Conservation (phyloP, 2,329 filamentous ascomycete genomes). For the Cladosporium cucumerinum region DNA sequence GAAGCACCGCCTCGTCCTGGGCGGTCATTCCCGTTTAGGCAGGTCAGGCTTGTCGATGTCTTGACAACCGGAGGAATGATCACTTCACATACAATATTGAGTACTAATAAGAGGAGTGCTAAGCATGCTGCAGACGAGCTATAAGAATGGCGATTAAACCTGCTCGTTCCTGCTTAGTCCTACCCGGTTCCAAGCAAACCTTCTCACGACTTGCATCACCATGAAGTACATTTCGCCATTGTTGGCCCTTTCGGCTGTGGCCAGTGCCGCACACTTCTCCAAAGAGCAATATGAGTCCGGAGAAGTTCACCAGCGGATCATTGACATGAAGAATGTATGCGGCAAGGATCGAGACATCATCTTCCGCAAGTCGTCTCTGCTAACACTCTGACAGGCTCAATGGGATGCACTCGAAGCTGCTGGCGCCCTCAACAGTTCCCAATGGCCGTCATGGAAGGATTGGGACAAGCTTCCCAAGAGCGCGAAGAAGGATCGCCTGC, state of each 20-base stretch:
- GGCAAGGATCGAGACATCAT: not conserved
- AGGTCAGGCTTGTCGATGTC: slow-evolving; percentile 10
- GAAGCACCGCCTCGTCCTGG: slow-evolving; percentile 5
- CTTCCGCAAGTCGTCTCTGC: not conserved
- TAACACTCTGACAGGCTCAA: slow-evolving; percentile 17
- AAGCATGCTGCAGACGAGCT: not conserved
- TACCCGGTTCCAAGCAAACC: not conserved
- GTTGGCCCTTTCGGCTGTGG: slow-evolving; percentile 18
- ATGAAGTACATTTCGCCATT: slow-evolving; percentile 21
- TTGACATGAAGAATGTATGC: slow-evolving; percentile 33
- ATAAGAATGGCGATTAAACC: not conserved
- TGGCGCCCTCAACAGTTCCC: slow-evolving; percentile 21
- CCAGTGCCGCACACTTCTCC: slow-evolving; percentile 20
- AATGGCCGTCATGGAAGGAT: slow-evolving; percentile 33
- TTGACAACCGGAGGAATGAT: slow-evolving; percentile 4
- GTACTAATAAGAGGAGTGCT: not conserved
- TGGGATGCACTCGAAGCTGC: slow-evolving; percentile 26
- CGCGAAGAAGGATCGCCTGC: slow-evolving; percentile 27
- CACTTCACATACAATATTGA: not conserved
- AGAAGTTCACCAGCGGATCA: slow-evolving; percentile 37
- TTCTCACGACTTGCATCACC: not conserved
- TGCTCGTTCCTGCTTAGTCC: not conserved
- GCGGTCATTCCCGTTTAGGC: slow-evolving; percentile 16
- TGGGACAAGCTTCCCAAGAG: slow-evolving; percentile 34
- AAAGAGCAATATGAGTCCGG: slow-evolving; percentile 40